Conservation (phyloP, 2,329 filamentous ascomycete species). For the Xylariaceae sp. region DNA sequence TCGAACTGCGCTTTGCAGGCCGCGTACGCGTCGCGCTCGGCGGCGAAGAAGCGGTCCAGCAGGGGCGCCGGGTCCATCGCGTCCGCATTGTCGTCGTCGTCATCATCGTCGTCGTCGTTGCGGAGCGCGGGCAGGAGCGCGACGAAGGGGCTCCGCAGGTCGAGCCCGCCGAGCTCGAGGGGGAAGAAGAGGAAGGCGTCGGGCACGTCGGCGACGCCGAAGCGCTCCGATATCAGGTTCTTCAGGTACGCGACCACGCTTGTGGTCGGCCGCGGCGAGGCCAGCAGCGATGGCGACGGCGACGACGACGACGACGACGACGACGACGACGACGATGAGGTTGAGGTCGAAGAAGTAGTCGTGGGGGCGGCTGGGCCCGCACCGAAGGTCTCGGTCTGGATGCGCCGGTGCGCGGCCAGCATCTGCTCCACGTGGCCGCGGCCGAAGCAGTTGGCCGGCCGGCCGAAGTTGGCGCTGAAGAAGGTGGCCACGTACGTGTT, state of each 20-base stretch:
- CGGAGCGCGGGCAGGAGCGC: slow-evolving; percentile 32
- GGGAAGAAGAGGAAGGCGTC: slow-evolving; percentile 42
- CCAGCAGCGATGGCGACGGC: slow-evolving; percentile 11
- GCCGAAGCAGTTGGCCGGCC: slow-evolving; percentile 44
- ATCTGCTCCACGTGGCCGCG: slow-evolving; percentile 44
- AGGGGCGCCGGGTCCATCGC: slow-evolving; percentile 15
- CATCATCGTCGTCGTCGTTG: too few species aligned
- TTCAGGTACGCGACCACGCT: slow-evolving; percentile 51
- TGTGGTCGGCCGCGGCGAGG: slow-evolving; percentile 12
- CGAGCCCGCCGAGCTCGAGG: slow-evolving; percentile 36
- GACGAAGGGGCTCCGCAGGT: slow-evolving; percentile 38
- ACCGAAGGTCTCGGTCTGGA: slow-evolving; percentile 42
- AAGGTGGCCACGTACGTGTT: slow-evolving; percentile 46
- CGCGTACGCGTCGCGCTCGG: slow-evolving; percentile 29
- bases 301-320: slow-evolving; percentile 15
- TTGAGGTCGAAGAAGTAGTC: too few species aligned
- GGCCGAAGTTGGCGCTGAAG: slow-evolving; percentile 46
- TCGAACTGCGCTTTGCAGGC: too few species aligned
- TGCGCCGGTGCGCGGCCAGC: slow-evolving; percentile 40
- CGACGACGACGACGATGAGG: slow-evolving; percentile 23
- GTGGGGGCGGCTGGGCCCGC: too few species aligned
- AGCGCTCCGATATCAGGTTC: slow-evolving; percentile 41
- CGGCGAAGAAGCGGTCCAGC: slow-evolving; percentile 24
- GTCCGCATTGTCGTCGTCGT: slow-evolving; percentile 28
- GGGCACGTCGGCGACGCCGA: slow-evolving; percentile 35